phyloP scores from a whole-genome alignment of 768 basidiomycete species.

The Boletus tylopilopsis region DNA sequence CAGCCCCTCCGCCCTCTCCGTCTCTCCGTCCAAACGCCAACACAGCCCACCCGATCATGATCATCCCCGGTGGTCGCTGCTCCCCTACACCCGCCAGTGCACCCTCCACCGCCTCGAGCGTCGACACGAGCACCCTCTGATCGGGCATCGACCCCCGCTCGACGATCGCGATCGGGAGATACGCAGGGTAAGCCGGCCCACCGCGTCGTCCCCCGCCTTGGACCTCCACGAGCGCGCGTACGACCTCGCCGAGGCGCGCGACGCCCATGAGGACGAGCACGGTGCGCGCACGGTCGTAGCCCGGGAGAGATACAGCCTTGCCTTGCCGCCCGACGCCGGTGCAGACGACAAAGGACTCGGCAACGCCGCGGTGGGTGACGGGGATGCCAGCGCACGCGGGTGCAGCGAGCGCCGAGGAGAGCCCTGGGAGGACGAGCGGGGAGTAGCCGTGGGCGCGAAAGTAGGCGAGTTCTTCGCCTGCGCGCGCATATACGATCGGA shows the following conservation, averaged over 20 bases:
- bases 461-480: conserved; percentile 91
- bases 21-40: conserved; percentile 48
- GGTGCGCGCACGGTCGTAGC: conserved; percentile 79
- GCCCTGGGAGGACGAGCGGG: conserved; percentile 82
- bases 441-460: conserved; percentile 86
- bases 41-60: conserved; percentile 91
- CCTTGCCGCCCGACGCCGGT: conserved; percentile 92
- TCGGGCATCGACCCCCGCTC: conserved; percentile 95
- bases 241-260: conserved; percentile 72
- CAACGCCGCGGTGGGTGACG: conserved; percentile 92
- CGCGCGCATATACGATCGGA: conserved; percentile 90
- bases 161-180: conserved; percentile 86
- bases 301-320: conserved; percentile 78
- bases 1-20: conserved; percentile 45
- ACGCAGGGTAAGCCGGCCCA: conserved; percentile 62
- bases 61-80: conserved; percentile 95
- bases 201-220: conserved; percentile 39
- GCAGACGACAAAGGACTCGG: conserved; percentile 85
- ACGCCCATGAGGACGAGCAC: conserved; percentile 94
- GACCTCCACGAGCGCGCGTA: conserved; percentile 50
- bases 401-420: conserved; percentile 85
- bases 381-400: conserved; percentile 90
- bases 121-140: conserved; percentile 80
- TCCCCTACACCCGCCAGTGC: conserved; percentile 76
- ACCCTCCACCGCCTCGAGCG: conserved; percentile 62